phyloP scores from a whole-genome alignment of 306 rosid species.

The Acmispon strigosus region DNA sequence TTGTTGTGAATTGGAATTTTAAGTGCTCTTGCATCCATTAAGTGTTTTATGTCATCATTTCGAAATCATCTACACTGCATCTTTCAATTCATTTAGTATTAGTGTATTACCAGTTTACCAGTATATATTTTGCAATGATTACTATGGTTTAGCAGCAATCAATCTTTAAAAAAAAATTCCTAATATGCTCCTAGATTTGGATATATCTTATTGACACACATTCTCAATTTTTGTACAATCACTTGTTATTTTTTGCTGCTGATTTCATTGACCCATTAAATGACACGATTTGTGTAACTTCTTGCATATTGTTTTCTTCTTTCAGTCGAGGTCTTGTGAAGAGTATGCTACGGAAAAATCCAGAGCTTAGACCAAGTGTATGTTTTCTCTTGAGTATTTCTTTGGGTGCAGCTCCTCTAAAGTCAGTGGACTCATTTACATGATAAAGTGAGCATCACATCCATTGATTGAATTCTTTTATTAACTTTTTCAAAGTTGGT shows the following conservation, averaged over 20 bases:
- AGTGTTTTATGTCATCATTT: background rate
- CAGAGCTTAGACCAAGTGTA: constrained; percentile 96
- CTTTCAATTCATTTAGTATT: background rate
- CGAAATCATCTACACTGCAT: background rate
- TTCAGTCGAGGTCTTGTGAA: constrained; percentile 89
- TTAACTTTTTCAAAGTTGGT: too few species aligned
- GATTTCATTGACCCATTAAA: background rate
- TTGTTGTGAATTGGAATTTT: background rate
- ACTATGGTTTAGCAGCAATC: background rate
- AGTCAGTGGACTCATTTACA: too few species aligned
- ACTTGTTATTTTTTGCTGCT: background rate
- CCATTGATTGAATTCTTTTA: too few species aligned
- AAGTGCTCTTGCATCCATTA: background rate
- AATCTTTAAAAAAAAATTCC: background rate
- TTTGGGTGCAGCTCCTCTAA: too few species aligned
- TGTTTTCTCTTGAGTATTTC: constrained; percentile 26
- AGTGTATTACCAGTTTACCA: background rate
- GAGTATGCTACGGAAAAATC: constrained; percentile 95
- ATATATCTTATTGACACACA: background rate
- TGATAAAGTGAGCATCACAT: too few species aligned
- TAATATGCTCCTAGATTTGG: background rate
- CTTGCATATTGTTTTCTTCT: constrained; percentile 21
- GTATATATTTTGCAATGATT: background rate
- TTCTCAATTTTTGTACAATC: background rate
- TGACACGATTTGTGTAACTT: constrained; percentile 5